Evolutionary conservation across 73 alveolate genomes (phyloP).

Genomic region (Symbiodinium pilosum): DNA sequence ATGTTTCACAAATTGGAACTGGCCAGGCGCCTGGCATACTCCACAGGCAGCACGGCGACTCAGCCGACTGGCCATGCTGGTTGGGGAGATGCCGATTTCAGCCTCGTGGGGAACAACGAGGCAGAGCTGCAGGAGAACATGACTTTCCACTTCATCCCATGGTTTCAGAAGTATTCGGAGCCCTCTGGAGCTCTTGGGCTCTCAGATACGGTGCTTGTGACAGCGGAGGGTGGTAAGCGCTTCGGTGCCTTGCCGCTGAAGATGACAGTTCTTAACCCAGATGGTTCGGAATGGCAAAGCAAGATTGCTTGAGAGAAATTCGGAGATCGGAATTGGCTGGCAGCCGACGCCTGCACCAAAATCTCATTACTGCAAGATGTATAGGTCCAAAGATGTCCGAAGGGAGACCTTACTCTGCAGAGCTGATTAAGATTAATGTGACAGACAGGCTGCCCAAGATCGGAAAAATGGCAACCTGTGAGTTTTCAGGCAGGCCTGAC

Average conservation of each 20-base stretch:
- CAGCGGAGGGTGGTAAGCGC: conserved; percentile 48
- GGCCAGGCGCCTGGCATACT: conserved; percentile 76
- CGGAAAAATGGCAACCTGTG: too few relatives aligned
- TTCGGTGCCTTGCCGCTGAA: conserved; percentile 61
- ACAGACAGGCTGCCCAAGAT: too few relatives aligned
- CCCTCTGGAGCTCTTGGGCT: conserved; percentile 79
- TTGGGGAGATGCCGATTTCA: conserved; percentile 86
- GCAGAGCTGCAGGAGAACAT: neutral
- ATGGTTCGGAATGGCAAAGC: neutral
- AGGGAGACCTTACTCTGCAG: neutral
- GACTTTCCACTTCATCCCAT: conserved; percentile 89
- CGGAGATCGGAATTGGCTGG: too few relatives aligned
- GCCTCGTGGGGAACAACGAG: conserved; percentile 61
- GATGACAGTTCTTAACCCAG: neutral
- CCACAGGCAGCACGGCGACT: conserved; percentile 64
- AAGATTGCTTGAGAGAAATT: neutral
- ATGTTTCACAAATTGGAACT: too few relatives aligned
- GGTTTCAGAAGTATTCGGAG: conserved; percentile 84
- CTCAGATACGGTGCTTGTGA: conserved; percentile 61
- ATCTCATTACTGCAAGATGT: too few relatives aligned
- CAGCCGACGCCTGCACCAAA: too few relatives aligned
- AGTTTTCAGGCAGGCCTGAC: too few relatives aligned
- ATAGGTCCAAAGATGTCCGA: too few relatives aligned
- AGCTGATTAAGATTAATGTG: too few relatives aligned
- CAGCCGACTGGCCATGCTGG: conserved; percentile 91